Evolutionary conservation across 345 rosid species (phyloP).

Genomic region (Aquilaria yunnanensis): DNA sequence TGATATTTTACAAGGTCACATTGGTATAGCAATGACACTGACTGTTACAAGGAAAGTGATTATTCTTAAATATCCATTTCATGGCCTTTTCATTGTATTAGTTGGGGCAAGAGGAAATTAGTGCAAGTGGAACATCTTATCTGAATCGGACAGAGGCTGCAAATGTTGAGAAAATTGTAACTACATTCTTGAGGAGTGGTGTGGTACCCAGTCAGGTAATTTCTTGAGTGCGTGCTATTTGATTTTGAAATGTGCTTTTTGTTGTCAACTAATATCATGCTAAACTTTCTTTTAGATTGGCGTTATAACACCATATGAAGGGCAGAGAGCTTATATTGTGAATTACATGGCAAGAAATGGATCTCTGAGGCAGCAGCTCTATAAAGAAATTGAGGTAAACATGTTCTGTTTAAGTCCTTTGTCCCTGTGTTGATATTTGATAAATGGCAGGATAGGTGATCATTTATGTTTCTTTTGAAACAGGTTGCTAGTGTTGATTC

Average conservation of each 20-base stretch:
- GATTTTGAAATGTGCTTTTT: background rate
- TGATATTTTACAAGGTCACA: too few species aligned
- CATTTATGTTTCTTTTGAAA: conserved; percentile 12
- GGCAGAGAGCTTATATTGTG: conserved; percentile 97
- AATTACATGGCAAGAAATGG: conserved; percentile 99
- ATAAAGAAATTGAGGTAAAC: conserved; percentile 97
- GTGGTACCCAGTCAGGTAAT: conserved; percentile 92
- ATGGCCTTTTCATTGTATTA: conserved; percentile 22
- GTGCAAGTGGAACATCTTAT: conserved; percentile 98
- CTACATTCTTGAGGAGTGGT: conserved; percentile 96
- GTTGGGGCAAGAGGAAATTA: conserved; percentile 99
- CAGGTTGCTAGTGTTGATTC: conserved; percentile 99
- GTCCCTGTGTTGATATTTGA: background rate
- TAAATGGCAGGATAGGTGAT: background rate
- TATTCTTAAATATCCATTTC: conserved; percentile 3
- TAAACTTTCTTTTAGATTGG: conserved; percentile 57
- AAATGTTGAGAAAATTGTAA: conserved; percentile 98
- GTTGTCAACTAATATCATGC: conserved; percentile 1
- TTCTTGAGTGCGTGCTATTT: conserved; percentile 4
- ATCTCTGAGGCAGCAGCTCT: conserved; percentile 92
- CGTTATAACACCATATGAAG: conserved; percentile 97
- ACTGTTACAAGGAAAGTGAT: too few species aligned
- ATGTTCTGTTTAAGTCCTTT: conserved; percentile 7
- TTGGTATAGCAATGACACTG: too few species aligned
- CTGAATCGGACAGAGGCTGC: conserved; percentile 99